Base-by-base conservation (phyloP, 768 basidiomycete species). In the Amanita muscaria region DNA sequence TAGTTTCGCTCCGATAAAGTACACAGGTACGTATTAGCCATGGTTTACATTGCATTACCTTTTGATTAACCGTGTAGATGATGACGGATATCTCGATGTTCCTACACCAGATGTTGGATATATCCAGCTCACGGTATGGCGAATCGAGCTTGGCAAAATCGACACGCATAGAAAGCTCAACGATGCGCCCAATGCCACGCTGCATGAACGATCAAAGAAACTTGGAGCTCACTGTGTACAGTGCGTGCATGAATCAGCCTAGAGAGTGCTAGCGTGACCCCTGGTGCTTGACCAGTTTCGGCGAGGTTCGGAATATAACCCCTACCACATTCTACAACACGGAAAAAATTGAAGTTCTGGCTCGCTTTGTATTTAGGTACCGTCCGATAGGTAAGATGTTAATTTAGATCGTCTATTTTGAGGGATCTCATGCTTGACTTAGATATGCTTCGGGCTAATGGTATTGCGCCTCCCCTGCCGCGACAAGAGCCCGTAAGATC, bases 151-250 rank as follows among this genome's bases (percentile, higher is more conserved):
- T 16, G 15, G 11, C 4, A 4, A 18, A 14, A 11, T 19, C 18
- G 2, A 1, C 25, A 3, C 7, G 16, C 0, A 29, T 33, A 1
- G 19, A 15, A 9, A 10, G 8, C 2, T 3, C 15, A 6, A 10
- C 5, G 14, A 49, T 16, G 7, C 46, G 14, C 21, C 24, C 2
- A 15, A 38, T 7, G 34, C 41, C 32, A 55, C 53, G 38, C 44
- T 58, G 3, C 57, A 58, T 29, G 59, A 60, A 40, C 53, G 57
- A 3, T 43, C 54, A 7, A 59, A 59, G 46, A 59, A 59, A 32
- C 47, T 49, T 3, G 32, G 53, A 8, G 37, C 40, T 11, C 59
- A 59, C 47, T 51, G 53, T 47, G 44, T 61, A 11, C 44, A 49
- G 58, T 61, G 44, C 32, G 51, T 49, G 6, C 23, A 11, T 38